A percentile compares a stretch with the other conserved stretches of the same genome.
Conservation (phyloP, 768 basidiomycete species). For the Fistulinella prunicolor region DNA sequence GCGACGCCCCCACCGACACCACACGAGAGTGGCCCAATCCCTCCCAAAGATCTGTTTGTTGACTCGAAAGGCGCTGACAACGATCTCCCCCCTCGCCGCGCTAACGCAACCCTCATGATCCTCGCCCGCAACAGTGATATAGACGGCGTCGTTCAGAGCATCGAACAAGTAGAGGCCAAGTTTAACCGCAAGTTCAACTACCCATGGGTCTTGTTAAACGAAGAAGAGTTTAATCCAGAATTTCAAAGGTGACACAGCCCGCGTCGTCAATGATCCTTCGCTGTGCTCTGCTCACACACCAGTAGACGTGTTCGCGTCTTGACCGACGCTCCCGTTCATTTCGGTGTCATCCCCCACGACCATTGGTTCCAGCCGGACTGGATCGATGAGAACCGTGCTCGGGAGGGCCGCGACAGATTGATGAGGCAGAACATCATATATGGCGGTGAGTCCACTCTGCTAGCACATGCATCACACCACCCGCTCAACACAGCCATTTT, state of each 20-base stretch:
- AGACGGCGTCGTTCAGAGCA: constrained; percentile 42
- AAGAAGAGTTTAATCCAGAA: constrained; percentile 51
- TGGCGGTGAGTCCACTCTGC: constrained; percentile 37
- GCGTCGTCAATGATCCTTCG: neutral
- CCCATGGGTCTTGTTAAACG: constrained; percentile 64
- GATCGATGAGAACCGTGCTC: constrained; percentile 68
- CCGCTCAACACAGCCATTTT: constrained; percentile 6
- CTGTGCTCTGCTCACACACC: constrained; percentile 12
- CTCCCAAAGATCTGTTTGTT: constrained; percentile 2
- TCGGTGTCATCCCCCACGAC: constrained; percentile 55
- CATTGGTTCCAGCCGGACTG: constrained; percentile 73
- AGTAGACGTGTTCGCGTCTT: constrained; percentile 34
- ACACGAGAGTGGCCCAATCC: neutral
- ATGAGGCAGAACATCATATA: constrained; percentile 46
- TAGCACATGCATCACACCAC: neutral
- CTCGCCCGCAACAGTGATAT: constrained; percentile 51
- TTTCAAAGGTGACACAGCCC: constrained; percentile 43
- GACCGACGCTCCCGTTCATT: constrained; percentile 44
- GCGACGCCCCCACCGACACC: neutral
- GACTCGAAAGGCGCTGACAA: neutral
- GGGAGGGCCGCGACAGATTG: constrained; percentile 51
- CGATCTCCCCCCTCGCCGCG: constrained; percentile 23
- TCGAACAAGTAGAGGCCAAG: constrained; percentile 53
- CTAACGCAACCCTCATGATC: constrained; percentile 60
- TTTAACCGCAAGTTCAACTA: constrained; percentile 60